Evolutionary conservation across 2,329 filamentous ascomycete species (phyloP).

Genomic region (Simplicillium sp.): DNA sequence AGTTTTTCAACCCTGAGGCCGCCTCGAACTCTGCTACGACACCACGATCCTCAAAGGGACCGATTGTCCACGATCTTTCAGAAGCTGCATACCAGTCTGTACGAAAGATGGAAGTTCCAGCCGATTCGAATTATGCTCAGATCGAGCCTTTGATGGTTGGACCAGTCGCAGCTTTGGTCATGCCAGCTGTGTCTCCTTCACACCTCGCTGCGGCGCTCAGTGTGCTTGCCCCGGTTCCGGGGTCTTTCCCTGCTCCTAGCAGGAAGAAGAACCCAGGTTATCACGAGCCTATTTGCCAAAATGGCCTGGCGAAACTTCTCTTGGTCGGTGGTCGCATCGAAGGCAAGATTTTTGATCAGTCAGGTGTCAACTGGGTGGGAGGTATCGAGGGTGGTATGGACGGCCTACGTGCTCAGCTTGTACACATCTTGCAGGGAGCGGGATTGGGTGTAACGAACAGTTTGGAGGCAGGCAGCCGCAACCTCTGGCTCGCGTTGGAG

Average conservation of each 20-base stretch:
- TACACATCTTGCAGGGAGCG: slow-evolving; percentile 69
- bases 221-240: slow-evolving; percentile 63
- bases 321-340: slow-evolving; percentile 82
- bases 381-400: slow-evolving; percentile 75
- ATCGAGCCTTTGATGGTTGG: slow-evolving; percentile 73
- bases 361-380: slow-evolving; percentile 56
- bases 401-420: slow-evolving; percentile 71
- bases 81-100: slow-evolving; percentile 40
- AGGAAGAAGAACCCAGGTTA: slow-evolving; percentile 70
- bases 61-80: slow-evolving; percentile 43
- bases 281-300: slow-evolving; percentile 70
- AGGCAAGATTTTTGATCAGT: slow-evolving; percentile 70
- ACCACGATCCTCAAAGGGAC: slow-evolving; percentile 18
- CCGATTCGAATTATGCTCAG: slow-evolving; percentile 38
- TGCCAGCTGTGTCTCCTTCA: slow-evolving; percentile 74
- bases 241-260: slow-evolving; percentile 68
- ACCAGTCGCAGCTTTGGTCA: slow-evolving; percentile 68
- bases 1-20: slow-evolving; percentile 59
- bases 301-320: slow-evolving; percentile 76
- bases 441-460: slow-evolving; percentile 67
- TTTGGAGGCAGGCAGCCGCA: slow-evolving; percentile 74
- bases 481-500: slow-evolving; percentile 82
- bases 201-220: slow-evolving; percentile 75
- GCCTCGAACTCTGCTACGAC: slow-evolving; percentile 22
- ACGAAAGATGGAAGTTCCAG: slow-evolving; percentile 22